Evolutionary conservation across 1,284 basidiomycete species (phyloP), one percentile per base, ranked within the genome.

Genomic region (Malassezia cuniculi): DNA sequence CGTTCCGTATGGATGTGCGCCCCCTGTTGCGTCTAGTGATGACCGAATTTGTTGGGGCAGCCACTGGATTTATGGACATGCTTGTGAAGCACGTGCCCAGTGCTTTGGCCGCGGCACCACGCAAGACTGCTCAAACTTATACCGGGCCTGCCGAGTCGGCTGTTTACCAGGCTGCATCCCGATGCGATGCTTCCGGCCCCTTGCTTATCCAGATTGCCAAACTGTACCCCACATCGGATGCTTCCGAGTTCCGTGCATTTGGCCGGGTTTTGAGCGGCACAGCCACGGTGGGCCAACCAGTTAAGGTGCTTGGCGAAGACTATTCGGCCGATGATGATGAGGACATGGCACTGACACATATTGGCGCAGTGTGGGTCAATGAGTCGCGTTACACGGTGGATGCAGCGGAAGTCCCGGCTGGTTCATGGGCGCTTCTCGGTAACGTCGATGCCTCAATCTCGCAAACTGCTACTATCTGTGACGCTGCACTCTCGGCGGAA

Each of bases 301-400:
- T 99, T 55, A 93, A 90, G 70, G 89, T 97, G n/a, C 75, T 97
- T 8, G 93, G 93, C 41, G 90, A 95, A 68, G 84, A 85, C 0
- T 99, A 87, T 68, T 90, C 87, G 8, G 81, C 83, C 10, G 89
- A 95, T 59, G 93, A 97, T 60, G 90, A 97, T 69, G 93, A 99
- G 70, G 93, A 99, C 65, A 90, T 95, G 85, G 77, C 81, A 61
- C 78, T 79, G 49, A 79, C 78, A n/a, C 76, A 73, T 3, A 77
- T 95, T 5, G 86, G 93, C 54, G 79, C 80, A 44, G 74, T 95
- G 22, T 85, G 85, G 80, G 78, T 95, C 47, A 78, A 77, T 66
- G 83, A 95, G 72, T 78, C 89, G 15, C 76, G 93, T 79, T 97
- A 97, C 66, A 80, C 81, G 51, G 80, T 97, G 41, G 83, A 84